Evolutionary conservation across 2,329 filamentous ascomycete species (phyloP).

Genomic region (Hymenoscyphus albidus): DNA sequence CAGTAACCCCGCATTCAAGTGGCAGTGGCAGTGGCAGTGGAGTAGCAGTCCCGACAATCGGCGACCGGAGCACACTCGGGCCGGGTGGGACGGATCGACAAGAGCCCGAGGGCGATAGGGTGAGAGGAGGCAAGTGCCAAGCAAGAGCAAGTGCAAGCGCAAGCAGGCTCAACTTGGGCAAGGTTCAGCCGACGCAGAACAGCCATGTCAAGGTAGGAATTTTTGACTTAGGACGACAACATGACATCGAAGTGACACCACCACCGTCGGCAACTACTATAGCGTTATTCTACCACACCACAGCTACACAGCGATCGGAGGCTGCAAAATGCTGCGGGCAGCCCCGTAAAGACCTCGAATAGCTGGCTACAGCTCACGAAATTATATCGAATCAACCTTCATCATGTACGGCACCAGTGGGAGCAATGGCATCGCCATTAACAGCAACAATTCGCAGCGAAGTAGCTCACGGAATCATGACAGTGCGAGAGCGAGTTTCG

Average conservation of each 20-base stretch:
- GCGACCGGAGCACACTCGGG: background rate
- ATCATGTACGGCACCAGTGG: constrained; percentile 3
- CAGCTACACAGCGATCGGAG: background rate
- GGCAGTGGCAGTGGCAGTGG: background rate
- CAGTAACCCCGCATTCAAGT: background rate
- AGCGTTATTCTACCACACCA: too few species aligned
- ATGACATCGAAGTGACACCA: background rate
- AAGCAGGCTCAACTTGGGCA: too few species aligned
- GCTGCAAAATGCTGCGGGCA: constrained; percentile 1
- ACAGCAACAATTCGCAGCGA: constrained; percentile 23
- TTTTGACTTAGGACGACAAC: too few species aligned
- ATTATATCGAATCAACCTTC: background rate
- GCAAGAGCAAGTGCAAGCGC: too few species aligned
- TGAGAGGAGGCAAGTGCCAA: too few species aligned
- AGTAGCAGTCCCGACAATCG: background rate
- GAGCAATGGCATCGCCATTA: constrained; percentile 28
- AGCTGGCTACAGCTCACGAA: constrained; percentile 15
- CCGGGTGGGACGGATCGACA: background rate
- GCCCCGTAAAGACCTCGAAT: constrained; percentile 6
- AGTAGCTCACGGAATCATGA: constrained; percentile 32
- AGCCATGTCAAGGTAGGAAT: too few species aligned
- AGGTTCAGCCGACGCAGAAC: too few species aligned
- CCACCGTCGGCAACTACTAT: background rate
- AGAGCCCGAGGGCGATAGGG: too few species aligned
- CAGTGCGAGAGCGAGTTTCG: constrained; percentile 27